Conservation (phyloP, 2,329 filamentous ascomycete species). For the Balansia obtecta region DNA sequence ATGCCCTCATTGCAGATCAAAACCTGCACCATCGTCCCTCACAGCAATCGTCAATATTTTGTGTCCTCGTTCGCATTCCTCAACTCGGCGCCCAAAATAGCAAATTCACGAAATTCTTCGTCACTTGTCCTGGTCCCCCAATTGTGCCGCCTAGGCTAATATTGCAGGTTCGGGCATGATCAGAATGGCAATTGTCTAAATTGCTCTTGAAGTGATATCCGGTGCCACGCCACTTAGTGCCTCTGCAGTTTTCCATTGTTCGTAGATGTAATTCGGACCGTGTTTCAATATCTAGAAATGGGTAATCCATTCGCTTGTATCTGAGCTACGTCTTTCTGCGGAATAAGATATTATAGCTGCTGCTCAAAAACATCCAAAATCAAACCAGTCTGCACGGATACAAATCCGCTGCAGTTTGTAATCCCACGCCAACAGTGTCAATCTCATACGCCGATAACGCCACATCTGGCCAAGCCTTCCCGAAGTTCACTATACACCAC, state of each 20-base stretch:
- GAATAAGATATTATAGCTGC: background rate
- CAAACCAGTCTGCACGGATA: background rate
- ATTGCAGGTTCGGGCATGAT: background rate
- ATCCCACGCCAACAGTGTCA: background rate
- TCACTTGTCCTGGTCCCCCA: too few relatives aligned
- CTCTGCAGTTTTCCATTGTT: background rate
- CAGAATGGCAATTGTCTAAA: too few relatives aligned
- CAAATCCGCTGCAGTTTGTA: conserved; percentile 2
- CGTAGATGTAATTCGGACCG: background rate
- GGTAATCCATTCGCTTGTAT: background rate
- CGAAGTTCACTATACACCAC: conserved; percentile 1
- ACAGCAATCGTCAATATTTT: too few relatives aligned
- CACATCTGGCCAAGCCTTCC: conserved; percentile 4
- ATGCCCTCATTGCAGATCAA: too few relatives aligned
- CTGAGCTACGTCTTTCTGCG: background rate
- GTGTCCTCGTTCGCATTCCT: too few relatives aligned
- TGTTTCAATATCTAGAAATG: too few relatives aligned
- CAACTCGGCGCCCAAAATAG: too few relatives aligned
- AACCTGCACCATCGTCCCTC: too few relatives aligned
- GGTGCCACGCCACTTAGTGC: background rate
- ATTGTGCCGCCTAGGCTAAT: too few relatives aligned
- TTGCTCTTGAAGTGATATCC: too few relatives aligned
- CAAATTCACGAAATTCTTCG: too few relatives aligned
- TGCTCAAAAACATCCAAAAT: background rate
- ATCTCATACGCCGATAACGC: conserved; percentile 10